Evolutionary conservation across 768 basidiomycete genomes (phyloP).

Genomic region (Mycena albidolilacea): DNA sequence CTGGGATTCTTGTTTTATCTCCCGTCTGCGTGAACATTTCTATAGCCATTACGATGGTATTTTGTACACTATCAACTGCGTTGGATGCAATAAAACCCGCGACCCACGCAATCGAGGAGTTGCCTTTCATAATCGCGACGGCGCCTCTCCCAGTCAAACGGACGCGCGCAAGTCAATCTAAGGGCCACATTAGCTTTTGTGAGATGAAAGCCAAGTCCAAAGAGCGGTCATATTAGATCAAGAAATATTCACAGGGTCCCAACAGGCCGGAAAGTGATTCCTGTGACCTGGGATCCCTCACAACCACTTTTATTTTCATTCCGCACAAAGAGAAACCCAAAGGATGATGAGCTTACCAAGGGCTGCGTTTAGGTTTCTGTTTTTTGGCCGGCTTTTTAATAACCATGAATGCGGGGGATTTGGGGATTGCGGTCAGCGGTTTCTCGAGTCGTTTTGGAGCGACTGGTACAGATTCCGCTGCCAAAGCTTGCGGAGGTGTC

Average conservation of each 20-base stretch:
- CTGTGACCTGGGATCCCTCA: slow-evolving; percentile 69
- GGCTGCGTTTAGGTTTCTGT: slow-evolving; percentile 28
- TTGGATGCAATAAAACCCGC: background rate
- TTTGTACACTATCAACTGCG: background rate
- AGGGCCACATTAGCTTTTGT: slow-evolving; percentile 5
- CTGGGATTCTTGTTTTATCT: slow-evolving; percentile 13
- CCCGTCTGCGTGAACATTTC: background rate
- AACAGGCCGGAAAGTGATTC: slow-evolving; percentile 45
- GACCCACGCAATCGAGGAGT: background rate
- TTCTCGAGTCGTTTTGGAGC: background rate
- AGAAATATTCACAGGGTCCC: slow-evolving; percentile 75
- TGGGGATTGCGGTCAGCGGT: background rate
- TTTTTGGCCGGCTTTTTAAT: slow-evolving; percentile 18
- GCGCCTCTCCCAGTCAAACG: background rate
- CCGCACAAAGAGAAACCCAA: slow-evolving; percentile 41
- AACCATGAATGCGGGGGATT: background rate
- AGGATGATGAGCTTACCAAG: slow-evolving; percentile 45
- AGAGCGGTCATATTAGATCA: slow-evolving; percentile 92
- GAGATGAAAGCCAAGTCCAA: background rate
- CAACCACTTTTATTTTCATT: slow-evolving; percentile 85
- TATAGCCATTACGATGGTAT: background rate
- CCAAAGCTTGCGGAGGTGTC: slow-evolving; percentile 14
- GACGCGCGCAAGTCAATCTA: background rate
- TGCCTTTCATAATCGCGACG: background rate
- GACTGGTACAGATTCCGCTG: background rate